Conservation (phyloP, 1,284 basidiomycete genomes). For the Coniferiporia sulphurascens region DNA sequence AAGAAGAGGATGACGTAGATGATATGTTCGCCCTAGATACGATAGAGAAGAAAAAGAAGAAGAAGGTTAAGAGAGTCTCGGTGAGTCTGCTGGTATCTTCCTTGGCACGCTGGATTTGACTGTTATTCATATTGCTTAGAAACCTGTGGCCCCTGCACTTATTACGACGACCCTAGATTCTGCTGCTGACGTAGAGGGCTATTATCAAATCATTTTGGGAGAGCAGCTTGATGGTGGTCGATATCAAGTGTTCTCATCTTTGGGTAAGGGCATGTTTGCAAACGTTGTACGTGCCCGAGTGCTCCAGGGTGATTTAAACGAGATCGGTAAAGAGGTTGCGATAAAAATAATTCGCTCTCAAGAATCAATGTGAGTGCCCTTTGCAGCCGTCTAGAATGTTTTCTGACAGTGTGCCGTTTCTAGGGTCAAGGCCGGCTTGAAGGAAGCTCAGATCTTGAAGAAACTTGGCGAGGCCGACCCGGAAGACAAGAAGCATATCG, state of each 20-base stretch:
- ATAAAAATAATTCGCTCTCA: slow-evolving; percentile 97
- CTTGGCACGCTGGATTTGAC: neutral
- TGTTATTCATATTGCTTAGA: slow-evolving; percentile 32
- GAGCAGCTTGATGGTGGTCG: slow-evolving; percentile 90
- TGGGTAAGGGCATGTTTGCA: slow-evolving; percentile 99
- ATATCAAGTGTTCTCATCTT: slow-evolving; percentile 91
- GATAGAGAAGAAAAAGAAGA: slow-evolving; percentile 53
- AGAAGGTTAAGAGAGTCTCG: slow-evolving; percentile 50
- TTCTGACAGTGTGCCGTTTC: slow-evolving; percentile 13
- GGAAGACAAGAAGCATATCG: slow-evolving; percentile 94
- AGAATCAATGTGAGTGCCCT: slow-evolving; percentile 85
- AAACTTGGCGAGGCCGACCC: slow-evolving; percentile 87
- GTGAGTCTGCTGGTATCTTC: slow-evolving; percentile 33
- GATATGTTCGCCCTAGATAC: slow-evolving; percentile 82
- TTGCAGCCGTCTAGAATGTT: neutral
- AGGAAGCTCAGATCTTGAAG: slow-evolving; percentile 87
- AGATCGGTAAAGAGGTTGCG: slow-evolving; percentile 81
- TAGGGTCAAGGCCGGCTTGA: slow-evolving; percentile 93
- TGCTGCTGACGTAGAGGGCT: slow-evolving; percentile 88
- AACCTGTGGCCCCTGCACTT: slow-evolving; percentile 52
- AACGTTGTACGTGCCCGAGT: slow-evolving; percentile 91
- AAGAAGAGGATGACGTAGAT: slow-evolving; percentile 76
- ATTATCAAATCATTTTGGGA: slow-evolving; percentile 92
- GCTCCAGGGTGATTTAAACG: slow-evolving; percentile 62
- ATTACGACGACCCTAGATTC: slow-evolving; percentile 69